Evolutionary conservation across 352 stramenopile species (phyloP).

Genomic region (Hyphochytrium catenoides): DNA sequence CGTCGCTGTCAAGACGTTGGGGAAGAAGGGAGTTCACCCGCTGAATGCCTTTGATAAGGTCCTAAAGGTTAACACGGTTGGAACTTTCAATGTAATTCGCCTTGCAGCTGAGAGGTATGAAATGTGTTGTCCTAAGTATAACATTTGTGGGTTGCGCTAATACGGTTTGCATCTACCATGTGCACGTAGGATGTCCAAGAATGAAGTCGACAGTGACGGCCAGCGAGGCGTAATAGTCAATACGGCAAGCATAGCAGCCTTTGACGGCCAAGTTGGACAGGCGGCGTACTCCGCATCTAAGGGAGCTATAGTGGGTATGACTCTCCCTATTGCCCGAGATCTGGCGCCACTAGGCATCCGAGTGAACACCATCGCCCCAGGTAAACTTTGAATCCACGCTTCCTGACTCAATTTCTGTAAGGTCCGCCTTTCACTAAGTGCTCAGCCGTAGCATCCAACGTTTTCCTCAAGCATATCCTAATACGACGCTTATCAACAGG

Average conservation of each 20-base stretch:
- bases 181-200: slow-evolving; percentile 51
- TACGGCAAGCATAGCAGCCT: slow-evolving; percentile 91
- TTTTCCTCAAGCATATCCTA: too few relatives aligned
- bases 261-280: slow-evolving; percentile 91
- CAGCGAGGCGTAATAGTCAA: slow-evolving; percentile 93
- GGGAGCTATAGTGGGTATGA: slow-evolving; percentile 86
- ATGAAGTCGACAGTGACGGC: slow-evolving; percentile 27
- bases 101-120: slow-evolving; percentile 72
- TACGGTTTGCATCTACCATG: slow-evolving; percentile 1
- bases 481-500: slow-evolving; percentile 16
- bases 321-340: slow-evolving; percentile 83
- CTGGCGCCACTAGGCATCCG: slow-evolving; percentile 75
- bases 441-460: too few relatives aligned
- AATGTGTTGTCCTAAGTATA: slow-evolving; percentile 1
- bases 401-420: neutral
- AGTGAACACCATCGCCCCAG: slow-evolving; percentile 88
- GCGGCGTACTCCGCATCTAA: slow-evolving; percentile 91
- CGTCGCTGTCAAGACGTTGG: slow-evolving; percentile 69
- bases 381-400: slow-evolving; percentile 1
- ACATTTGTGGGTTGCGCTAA: slow-evolving; percentile 14
- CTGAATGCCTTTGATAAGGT: slow-evolving; percentile 78
- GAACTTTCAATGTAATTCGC: slow-evolving; percentile 91
- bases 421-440: too few relatives aligned
- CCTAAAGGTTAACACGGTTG: slow-evolving; percentile 86
- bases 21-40: slow-evolving; percentile 70